Conservation (phyloP, 495 filamentous ascomycete species). For the Neurospora hispaniola region DNA sequence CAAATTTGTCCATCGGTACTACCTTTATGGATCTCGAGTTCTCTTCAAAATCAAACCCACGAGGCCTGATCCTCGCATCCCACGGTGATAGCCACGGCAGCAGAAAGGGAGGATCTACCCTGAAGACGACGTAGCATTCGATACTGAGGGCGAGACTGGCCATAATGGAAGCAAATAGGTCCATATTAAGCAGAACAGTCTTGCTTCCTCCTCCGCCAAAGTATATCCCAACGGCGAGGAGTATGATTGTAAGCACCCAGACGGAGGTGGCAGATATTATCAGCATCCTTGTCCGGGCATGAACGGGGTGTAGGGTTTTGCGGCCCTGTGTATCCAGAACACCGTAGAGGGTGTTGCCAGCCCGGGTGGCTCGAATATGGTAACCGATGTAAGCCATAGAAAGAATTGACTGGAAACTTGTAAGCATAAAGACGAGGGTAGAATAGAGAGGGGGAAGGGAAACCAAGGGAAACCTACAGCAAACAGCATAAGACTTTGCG, state of each 20-base stretch:
- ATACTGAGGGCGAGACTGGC: slow-evolving; percentile 1
- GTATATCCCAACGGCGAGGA: slow-evolving; percentile 8
- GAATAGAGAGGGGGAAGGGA: not conserved
- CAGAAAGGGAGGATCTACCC: slow-evolving; percentile 3
- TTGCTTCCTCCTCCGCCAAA: not conserved
- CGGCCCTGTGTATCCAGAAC: slow-evolving; percentile 4
- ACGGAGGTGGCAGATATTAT: slow-evolving; percentile 1
- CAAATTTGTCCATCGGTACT: not conserved
- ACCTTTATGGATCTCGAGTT: not conserved
- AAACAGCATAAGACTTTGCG: slow-evolving; percentile 11
- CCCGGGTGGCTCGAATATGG: slow-evolving; percentile 6
- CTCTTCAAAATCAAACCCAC: not conserved
- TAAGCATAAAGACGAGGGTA: not conserved
- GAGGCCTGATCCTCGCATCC: not conserved
- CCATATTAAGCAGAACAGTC: slow-evolving; percentile 1
- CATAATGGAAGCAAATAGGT: slow-evolving; percentile 8
- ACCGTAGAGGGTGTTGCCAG: slow-evolving; percentile 3
- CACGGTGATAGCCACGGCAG: slow-evolving; percentile 6
- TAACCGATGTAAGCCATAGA: slow-evolving; percentile 10
- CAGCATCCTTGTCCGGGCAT: slow-evolving; percentile 7
- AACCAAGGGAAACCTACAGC: slow-evolving; percentile 3
- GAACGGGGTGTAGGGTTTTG: slow-evolving; percentile 6
- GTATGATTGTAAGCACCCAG: slow-evolving; percentile 3
- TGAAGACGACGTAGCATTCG: not conserved
- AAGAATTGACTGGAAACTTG: slow-evolving; percentile 3